Percentiles rank a stretch among this genome's conserved stretches.
Evolutionary conservation across 2,329 filamentous ascomycete species (phyloP).

Genomic region (Xylaria sp.): DNA sequence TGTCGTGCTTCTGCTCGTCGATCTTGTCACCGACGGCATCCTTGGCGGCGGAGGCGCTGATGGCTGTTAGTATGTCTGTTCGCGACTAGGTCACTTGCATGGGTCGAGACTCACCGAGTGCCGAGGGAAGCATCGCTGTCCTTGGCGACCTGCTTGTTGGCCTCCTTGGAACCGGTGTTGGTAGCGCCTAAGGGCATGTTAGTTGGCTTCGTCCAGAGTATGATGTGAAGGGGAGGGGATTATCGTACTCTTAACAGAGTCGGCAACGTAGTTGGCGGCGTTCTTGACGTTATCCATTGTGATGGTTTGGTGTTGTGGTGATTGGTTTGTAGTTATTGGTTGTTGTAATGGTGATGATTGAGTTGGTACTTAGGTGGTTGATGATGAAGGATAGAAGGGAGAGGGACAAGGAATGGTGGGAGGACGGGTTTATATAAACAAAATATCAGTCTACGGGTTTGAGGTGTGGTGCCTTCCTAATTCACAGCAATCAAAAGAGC

Average conservation of each 20-base stretch:
- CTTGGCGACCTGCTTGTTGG: conserved; percentile 77
- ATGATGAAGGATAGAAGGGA: conserved; percentile 9
- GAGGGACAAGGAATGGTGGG: conserved; percentile 23
- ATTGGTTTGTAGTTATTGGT: conserved; percentile 20
- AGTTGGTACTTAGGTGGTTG: conserved; percentile 1
- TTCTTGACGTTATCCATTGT: conserved; percentile 68
- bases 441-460: background rate
- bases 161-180: conserved; percentile 71
- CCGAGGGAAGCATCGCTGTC: conserved; percentile 62
- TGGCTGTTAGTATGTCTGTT: conserved; percentile 44
- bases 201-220: conserved; percentile 2
- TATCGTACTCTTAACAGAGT: conserved; percentile 65
- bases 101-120: conserved; percentile 61
- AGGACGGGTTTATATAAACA: conserved; percentile 43
- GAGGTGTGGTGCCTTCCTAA: conserved; percentile 13
- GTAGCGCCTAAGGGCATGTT: conserved; percentile 50
- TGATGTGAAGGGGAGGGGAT: background rate
- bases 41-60: conserved; percentile 60
- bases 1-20: conserved; percentile 53
- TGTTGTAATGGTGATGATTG: conserved; percentile 34
- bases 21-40: conserved; percentile 61
- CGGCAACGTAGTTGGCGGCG: conserved; percentile 75
- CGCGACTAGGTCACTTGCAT: too few species aligned
- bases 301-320: conserved; percentile 39
- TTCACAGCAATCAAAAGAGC: background rate